Conservation (phyloP, 495 filamentous ascomycete genomes). For the Jackrogersella minutella region DNA sequence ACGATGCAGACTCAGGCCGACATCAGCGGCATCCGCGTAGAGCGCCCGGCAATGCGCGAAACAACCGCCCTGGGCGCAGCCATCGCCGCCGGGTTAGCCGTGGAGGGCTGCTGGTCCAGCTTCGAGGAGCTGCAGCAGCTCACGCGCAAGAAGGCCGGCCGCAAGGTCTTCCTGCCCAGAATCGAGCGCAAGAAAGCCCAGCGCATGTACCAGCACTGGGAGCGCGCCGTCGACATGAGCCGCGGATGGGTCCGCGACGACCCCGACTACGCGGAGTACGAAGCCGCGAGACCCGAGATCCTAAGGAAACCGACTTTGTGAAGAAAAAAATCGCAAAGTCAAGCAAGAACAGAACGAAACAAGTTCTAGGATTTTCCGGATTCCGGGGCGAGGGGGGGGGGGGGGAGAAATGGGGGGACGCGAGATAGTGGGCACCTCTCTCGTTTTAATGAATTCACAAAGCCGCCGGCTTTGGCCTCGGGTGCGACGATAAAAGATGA, state of each 20-base stretch:
- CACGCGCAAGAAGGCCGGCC: conserved; percentile 68
- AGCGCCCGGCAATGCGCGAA: conserved; percentile 90
- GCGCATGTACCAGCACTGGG: conserved; percentile 81
- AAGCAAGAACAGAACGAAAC: not conserved
- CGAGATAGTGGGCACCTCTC: conserved; percentile 12
- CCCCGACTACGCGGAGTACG: conserved; percentile 9
- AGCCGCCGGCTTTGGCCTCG: too few relatives aligned
- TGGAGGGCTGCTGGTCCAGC: conserved; percentile 75
- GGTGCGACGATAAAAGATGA: too few relatives aligned
- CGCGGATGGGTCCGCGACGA: conserved; percentile 72
- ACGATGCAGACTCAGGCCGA: conserved; percentile 98
- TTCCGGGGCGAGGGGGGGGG: too few relatives aligned
- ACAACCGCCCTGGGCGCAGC: conserved; percentile 94
- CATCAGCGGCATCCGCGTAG: conserved; percentile 85
- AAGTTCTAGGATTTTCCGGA: not conserved
- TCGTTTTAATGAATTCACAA: conserved; percentile 23
- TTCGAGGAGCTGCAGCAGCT: conserved; percentile 81
- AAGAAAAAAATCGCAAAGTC: not conserved
- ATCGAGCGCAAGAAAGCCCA: conserved; percentile 66
- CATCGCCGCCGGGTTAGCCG: conserved; percentile 90
- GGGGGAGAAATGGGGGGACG: too few relatives aligned
- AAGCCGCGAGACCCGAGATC: conserved; percentile 23
- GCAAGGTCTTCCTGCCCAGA: conserved; percentile 75
- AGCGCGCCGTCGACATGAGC: conserved; percentile 88
- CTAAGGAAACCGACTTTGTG: conserved; percentile 34